phyloP scores from a whole-genome alignment of 1,139 yeast species.

The Lodderomyces oxycetoniae region DNA sequence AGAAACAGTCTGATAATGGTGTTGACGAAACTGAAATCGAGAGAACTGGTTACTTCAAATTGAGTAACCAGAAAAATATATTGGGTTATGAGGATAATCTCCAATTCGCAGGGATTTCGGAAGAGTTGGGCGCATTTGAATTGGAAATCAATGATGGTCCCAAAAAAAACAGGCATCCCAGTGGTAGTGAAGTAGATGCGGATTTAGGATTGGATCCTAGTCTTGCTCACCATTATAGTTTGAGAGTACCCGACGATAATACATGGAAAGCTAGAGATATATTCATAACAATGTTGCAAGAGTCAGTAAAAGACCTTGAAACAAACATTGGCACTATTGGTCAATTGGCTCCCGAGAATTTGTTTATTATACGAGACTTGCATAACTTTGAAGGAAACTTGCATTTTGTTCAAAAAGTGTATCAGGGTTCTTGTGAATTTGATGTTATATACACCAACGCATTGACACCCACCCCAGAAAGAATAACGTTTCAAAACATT shows the following conservation, averaged over 20 bases:
- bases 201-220: conserved; percentile 36
- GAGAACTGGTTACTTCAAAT: conserved; percentile 30
- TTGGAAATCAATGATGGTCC: conserved; percentile 49
- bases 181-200: conserved; percentile 17
- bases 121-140: conserved; percentile 52
- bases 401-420: conserved; percentile 74
- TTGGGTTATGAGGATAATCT: conserved; percentile 34
- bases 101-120: conserved; percentile 49
- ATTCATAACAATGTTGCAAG: conserved; percentile 64
- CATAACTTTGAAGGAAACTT: conserved; percentile 67
- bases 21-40: no score
- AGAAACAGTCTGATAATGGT: conserved; percentile 27
- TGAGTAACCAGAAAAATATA: conserved; percentile 23
- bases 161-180: conserved; percentile 39
- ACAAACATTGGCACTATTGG: conserved; percentile 24
- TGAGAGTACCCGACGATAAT: conserved; percentile 66
- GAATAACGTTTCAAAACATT: conserved; percentile 41
- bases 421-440: conserved; percentile 72
- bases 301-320: conserved; percentile 52
- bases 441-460: conserved; percentile 59
- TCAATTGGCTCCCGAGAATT: conserved; percentile 44
- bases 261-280: conserved; percentile 81
- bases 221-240: conserved; percentile 60
- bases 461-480: conserved; percentile 34
- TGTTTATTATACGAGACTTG: conserved; percentile 55